These are phyloP conservation scores for Chrysosphaeria jannelii DNA, from an alignment of 2,329 filamentous ascomycete species.

Conservation along the genomic window DNA sequence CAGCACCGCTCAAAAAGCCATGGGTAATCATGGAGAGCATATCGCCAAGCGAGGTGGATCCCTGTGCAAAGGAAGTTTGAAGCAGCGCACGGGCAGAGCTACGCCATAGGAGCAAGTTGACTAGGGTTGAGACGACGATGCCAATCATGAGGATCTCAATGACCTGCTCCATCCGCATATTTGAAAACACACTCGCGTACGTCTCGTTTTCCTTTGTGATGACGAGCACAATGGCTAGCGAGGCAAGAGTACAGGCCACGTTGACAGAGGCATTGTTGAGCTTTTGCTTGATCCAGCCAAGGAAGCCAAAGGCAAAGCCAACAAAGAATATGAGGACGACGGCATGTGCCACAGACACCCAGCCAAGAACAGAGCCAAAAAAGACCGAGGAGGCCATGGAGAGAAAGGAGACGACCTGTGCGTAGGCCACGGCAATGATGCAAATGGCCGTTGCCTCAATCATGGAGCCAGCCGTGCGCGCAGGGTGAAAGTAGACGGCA, in stretches of 20 bases:
- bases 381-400: conserved; percentile 75
- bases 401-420: conserved; percentile 41
- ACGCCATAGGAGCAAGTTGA: conserved; percentile 52
- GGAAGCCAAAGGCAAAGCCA: conserved; percentile 58
- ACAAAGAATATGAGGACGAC: conserved; percentile 61
- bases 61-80: conserved; percentile 40
- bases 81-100: conserved; percentile 46
- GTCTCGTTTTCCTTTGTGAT: conserved; percentile 78
- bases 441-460: conserved; percentile 56
- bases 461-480: conserved; percentile 67
- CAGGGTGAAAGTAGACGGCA: conserved; percentile 84
- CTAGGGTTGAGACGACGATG: conserved; percentile 36
- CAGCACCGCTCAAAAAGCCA: conserved; percentile 54
- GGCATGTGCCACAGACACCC: conserved; percentile 42
- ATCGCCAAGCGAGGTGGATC: conserved; percentile 46
- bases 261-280: conserved; percentile 55
- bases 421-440: conserved; percentile 49
- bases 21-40: conserved; percentile 58
- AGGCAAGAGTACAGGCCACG: conserved; percentile 59
- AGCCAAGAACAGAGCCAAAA: conserved; percentile 34
- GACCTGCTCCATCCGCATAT: conserved; percentile 53
- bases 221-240: conserved; percentile 66
- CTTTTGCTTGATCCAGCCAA: conserved; percentile 65
- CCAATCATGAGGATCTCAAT: conserved; percentile 64
- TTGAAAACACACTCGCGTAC: conserved; percentile 52